Evolutionary conservation across 225 moss, liverwort and hornwort genomes (phyloP).

Genomic region (Marchantia polymorpha): DNA sequence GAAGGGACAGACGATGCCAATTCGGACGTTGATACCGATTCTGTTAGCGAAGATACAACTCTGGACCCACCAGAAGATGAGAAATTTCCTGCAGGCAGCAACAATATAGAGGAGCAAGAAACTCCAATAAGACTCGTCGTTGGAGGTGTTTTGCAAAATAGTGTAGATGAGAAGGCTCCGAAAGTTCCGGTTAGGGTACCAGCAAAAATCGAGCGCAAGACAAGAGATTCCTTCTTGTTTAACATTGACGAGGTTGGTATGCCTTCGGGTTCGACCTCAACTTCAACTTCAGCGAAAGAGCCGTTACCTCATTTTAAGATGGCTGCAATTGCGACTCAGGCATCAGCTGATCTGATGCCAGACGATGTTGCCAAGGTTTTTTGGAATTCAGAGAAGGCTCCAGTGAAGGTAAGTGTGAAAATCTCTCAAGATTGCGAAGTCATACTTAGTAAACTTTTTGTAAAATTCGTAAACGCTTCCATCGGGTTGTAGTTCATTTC

Average conservation of each 20-base stretch:
- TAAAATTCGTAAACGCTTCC: not conserved
- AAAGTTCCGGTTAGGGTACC: slow-evolving; percentile 83
- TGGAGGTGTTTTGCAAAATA: slow-evolving; percentile 88
- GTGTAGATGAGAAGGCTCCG: slow-evolving; percentile 69
- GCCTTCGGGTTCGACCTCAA: slow-evolving; percentile 27
- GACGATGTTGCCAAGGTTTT: slow-evolving; percentile 99
- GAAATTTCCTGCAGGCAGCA: slow-evolving; percentile 54
- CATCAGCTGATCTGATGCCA: slow-evolving; percentile 93
- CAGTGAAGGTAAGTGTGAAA: slow-evolving; percentile 78
- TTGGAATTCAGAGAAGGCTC: slow-evolving; percentile 99
- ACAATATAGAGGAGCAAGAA: slow-evolving; percentile 59
- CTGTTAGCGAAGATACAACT: slow-evolving; percentile 55
- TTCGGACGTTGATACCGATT: slow-evolving; percentile 53
- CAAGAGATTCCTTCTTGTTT: slow-evolving; percentile 74
- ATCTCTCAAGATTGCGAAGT: not conserved
- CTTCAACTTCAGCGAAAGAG: slow-evolving; percentile 61
- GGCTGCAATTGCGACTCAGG: slow-evolving; percentile 88
- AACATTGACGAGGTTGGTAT: slow-evolving; percentile 74
- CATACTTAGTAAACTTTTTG: not conserved
- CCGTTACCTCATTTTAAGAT: slow-evolving; percentile 81
- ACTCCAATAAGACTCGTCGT: slow-evolving; percentile 88
- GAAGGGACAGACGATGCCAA: slow-evolving; percentile 55
- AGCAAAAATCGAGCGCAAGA: slow-evolving; percentile 74
- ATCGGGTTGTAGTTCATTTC: not conserved
- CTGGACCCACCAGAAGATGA: slow-evolving; percentile 62